phyloP scores from a whole-genome alignment of 257 asterid species.

The Fraxinus americana region DNA sequence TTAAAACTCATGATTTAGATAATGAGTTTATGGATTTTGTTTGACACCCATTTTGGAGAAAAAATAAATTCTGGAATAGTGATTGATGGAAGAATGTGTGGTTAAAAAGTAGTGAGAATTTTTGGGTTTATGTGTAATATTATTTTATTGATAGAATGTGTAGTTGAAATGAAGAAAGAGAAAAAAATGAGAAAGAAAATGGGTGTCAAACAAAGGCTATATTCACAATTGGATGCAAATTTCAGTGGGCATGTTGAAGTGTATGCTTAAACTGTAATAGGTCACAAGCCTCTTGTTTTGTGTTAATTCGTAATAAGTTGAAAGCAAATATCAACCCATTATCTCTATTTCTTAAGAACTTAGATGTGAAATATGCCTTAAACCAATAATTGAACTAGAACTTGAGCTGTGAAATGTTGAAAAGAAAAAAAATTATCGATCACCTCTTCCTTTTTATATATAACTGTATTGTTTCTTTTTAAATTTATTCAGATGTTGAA shows the following conservation, averaged over 20 bases:
- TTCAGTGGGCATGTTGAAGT: background rate
- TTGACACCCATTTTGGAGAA: no score
- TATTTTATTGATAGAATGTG: no score
- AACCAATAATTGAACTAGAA: background rate
- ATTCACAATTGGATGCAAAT: background rate
- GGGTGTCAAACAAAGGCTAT: background rate
- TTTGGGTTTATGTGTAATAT: no score
- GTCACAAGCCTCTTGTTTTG: background rate
- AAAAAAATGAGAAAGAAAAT: no score
- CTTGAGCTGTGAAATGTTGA: background rate
- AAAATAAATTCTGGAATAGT: no score
- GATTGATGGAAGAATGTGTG: no score
- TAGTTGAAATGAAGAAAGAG: no score
- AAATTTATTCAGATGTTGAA: background rate
- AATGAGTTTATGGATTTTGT: background rate
- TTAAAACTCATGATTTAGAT: background rate
- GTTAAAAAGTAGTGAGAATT: no score
- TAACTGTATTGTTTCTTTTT: background rate
- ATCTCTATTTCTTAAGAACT: background rate
- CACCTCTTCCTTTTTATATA: background rate
- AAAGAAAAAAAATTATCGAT: background rate
- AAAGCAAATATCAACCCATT: background rate
- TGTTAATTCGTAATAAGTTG: background rate
- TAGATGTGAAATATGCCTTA: background rate
- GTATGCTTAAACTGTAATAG: background rate